Conservation (phyloP, 1,139 yeast genomes). For the Candida frijolesensis region DNA sequence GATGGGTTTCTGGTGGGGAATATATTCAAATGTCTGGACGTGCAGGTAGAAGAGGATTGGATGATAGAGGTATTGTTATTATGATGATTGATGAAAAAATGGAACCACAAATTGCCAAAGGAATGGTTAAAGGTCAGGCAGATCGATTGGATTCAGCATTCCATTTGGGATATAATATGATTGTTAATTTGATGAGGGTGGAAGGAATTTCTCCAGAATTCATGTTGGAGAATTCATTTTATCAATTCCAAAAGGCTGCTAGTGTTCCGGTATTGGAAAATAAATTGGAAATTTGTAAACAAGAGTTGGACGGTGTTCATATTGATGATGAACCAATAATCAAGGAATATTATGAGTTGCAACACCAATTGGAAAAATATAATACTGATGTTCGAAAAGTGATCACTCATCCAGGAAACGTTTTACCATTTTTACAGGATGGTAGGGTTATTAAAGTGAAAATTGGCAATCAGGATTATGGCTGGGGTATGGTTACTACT, state of each 20-base stretch:
- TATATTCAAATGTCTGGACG: conserved; percentile 99
- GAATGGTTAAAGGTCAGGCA: conserved; percentile 99
- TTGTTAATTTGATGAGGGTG: conserved; percentile 90
- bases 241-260: conserved; percentile 91
- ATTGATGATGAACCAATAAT: conserved; percentile 76
- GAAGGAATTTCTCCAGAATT: conserved; percentile 98
- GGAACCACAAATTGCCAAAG: conserved; percentile 99
- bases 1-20: conserved; percentile 99
- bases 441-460: conserved; percentile 82
- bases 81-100: conserved; percentile 99
- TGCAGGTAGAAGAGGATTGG: conserved; percentile 99
- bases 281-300: conserved; percentile 55
- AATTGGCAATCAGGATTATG: conserved; percentile 66
- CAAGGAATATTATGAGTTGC: conserved; percentile 80
- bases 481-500: conserved; percentile 91
- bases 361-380: conserved; percentile 69
- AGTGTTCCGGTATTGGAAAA: conserved; percentile 84
- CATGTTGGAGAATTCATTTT: conserved; percentile 92
- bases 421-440: conserved; percentile 79
- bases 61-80: conserved; percentile 97
- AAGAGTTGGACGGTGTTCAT: conserved; percentile 46
- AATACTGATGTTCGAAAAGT: conserved; percentile 79
- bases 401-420: conserved; percentile 90
- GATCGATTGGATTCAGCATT: conserved; percentile 95
- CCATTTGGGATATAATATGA: conserved; percentile 97